phyloP scores from a whole-genome alignment of 805 yeast species.

The Sugiyamaella floridensis region DNA sequence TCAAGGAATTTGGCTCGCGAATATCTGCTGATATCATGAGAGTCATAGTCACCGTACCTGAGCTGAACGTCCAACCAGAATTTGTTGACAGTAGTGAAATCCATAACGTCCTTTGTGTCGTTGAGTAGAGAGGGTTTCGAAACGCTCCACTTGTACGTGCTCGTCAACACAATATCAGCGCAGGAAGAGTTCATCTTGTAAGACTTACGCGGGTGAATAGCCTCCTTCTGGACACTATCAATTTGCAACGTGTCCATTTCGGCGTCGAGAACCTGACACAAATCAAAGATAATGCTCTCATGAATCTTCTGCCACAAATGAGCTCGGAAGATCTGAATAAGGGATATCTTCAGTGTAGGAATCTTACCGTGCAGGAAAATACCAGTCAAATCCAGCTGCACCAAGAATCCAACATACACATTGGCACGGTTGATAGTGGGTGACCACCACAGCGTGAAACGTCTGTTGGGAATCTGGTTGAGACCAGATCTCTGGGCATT shows the following conservation, averaged over 20 bases:
- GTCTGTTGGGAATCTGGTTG: slow-evolving; percentile 93
- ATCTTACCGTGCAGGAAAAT: slow-evolving; percentile 96
- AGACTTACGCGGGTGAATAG: slow-evolving; percentile 95
- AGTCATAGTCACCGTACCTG: slow-evolving; percentile 94
- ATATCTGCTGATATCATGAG: slow-evolving; percentile 92
- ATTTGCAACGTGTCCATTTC: slow-evolving; percentile 78
- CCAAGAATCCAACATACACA: slow-evolving; percentile 95
- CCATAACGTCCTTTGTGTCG: slow-evolving; percentile 60
- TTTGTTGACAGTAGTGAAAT: slow-evolving; percentile 50
- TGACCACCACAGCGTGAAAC: slow-evolving; percentile 99
- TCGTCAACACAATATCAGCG: slow-evolving; percentile 78
- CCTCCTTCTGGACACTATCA: slow-evolving; percentile 79
- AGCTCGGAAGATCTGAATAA: slow-evolving; percentile 93
- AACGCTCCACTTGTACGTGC: slow-evolving; percentile 76
- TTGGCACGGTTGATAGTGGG: slow-evolving; percentile 98
- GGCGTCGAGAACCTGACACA: slow-evolving; percentile 85
- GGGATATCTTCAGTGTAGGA: slow-evolving; percentile 91
- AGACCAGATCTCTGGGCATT: slow-evolving; percentile 97
- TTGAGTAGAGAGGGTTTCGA: slow-evolving; percentile 67
- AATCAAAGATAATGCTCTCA: slow-evolving; percentile 87
- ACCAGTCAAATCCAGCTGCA: slow-evolving; percentile 93
- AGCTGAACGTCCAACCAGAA: slow-evolving; percentile 95
- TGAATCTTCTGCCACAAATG: slow-evolving; percentile 99
- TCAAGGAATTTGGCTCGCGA: slow-evolving; percentile 89
- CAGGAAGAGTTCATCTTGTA: slow-evolving; percentile 94